Percentiles rank a stretch among this genome's conserved stretches.
Conservation (phyloP, 345 rosid species). For the Populus euphratica region DNA sequence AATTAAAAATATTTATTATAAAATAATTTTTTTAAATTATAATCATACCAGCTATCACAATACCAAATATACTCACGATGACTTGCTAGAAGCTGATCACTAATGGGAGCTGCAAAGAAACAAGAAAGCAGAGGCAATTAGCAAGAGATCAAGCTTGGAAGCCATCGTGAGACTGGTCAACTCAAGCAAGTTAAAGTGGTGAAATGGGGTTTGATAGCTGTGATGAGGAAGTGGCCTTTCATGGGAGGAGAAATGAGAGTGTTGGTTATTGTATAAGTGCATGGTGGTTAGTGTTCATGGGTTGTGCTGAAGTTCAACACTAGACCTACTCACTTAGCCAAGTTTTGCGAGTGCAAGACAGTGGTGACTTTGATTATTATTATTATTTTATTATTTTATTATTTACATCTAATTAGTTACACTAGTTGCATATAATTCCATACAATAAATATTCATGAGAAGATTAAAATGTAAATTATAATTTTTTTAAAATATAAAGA, state of each 20-base stretch:
- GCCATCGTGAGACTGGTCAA: background rate
- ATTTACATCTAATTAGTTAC: too few relatives aligned
- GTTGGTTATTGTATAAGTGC: background rate
- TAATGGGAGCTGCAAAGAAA: background rate
- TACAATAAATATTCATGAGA: too few relatives aligned
- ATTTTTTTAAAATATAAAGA: too few relatives aligned
- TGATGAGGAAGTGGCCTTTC: background rate
- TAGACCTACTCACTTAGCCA: background rate
- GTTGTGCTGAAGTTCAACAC: constrained; percentile 11
- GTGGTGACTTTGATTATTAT: background rate
- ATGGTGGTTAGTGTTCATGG: background rate
- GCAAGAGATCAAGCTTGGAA: background rate
- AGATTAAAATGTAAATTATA: too few relatives aligned
- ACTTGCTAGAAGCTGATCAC: constrained; percentile 1
- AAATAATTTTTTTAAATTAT: too few relatives aligned
- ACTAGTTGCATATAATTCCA: too few relatives aligned
- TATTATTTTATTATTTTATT: too few relatives aligned
- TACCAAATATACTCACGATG: too few relatives aligned
- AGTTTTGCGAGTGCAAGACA: background rate
- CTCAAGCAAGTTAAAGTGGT: background rate
- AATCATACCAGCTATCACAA: too few relatives aligned
- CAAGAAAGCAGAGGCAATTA: background rate
- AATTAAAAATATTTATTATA: too few relatives aligned
- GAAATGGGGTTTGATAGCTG: background rate
- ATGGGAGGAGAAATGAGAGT: background rate